Conservation (phyloP, 1,139 yeast species). For the Suhomyces guaymorum region DNA sequence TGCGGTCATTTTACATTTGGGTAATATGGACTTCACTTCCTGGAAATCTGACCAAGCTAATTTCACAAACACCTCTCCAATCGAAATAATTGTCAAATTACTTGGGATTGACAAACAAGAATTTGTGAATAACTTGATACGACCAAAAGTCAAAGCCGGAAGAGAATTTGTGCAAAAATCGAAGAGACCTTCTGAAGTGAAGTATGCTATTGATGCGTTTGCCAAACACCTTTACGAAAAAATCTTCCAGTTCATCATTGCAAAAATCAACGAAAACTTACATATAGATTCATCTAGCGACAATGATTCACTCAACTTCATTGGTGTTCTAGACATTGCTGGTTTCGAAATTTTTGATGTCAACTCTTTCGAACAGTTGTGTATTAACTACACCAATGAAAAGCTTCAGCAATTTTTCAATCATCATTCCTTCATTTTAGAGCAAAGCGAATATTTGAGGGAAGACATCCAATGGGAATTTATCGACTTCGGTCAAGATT, state of each 20-base stretch:
- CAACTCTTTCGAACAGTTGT: conserved; percentile 93
- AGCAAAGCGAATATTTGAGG: conserved; percentile 90
- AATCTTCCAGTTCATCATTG: conserved; percentile 75
- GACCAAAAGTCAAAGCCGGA: conserved; percentile 91
- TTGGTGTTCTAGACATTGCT: conserved; percentile 95
- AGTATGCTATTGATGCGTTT: conserved; percentile 79
- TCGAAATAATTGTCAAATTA: conserved; percentile 56
- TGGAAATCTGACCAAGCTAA: conserved; percentile 80
- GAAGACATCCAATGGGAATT: conserved; percentile 97
- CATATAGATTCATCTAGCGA: conserved; percentile 28
- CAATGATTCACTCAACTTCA: conserved; percentile 50
- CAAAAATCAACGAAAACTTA: conserved; percentile 72
- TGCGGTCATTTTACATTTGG: conserved; percentile 80
- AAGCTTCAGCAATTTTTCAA: conserved; percentile 95
- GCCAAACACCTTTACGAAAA: conserved; percentile 87
- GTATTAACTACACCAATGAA: conserved; percentile 96
- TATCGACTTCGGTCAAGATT: conserved; percentile 94
- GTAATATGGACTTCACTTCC: conserved; percentile 76
- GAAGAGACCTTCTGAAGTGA: conserved; percentile 77
- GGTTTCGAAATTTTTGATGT: conserved; percentile 94
- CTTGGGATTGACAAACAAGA: conserved; percentile 63
- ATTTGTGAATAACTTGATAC: conserved; percentile 59
- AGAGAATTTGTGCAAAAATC: conserved; percentile 82
- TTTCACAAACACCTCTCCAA: conserved; percentile 56
- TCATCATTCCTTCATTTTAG: conserved; percentile 95